Evolutionary conservation across 139 green algal species (phyloP).

Genomic region (Edaphochlamys debaryana): DNA sequence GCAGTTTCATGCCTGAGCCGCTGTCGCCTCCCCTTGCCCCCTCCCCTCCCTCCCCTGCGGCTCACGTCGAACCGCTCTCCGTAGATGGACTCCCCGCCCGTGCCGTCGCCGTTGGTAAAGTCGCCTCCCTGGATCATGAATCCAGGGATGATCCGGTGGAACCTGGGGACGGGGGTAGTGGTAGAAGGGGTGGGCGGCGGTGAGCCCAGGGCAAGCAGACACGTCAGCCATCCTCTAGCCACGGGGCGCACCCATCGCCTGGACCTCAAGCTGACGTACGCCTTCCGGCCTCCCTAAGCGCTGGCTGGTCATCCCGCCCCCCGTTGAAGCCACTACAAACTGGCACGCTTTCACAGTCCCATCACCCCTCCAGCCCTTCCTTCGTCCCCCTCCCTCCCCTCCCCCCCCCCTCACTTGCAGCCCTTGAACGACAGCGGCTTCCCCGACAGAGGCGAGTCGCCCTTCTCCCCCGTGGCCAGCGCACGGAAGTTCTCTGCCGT

Average conservation of each 20-base stretch:
- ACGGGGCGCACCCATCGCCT: not conserved
- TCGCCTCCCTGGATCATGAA: constrained; percentile 72
- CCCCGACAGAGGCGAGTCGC: constrained; percentile 71
- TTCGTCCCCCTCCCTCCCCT: not conserved
- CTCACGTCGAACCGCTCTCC: constrained; percentile 71
- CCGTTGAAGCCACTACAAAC: too few relatives aligned
- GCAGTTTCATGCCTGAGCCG: not conserved
- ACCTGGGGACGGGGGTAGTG: not conserved
- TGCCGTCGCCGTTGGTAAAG: constrained; percentile 81
- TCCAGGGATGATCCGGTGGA: constrained; percentile 60
- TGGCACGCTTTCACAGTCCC: too few relatives aligned
- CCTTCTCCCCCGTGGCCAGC: constrained; percentile 67
- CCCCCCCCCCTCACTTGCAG: not conserved
- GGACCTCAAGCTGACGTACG: too few relatives aligned
- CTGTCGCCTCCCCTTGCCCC: too few relatives aligned
- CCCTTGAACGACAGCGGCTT: constrained; percentile 50
- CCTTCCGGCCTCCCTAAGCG: too few relatives aligned
- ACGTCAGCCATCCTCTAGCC: not conserved
- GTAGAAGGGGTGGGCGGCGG: not conserved
- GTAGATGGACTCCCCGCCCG: constrained; percentile 87
- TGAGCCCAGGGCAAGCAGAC: too few relatives aligned
- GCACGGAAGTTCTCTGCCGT: constrained; percentile 88
- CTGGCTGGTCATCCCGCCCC: too few relatives aligned
- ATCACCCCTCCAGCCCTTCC: too few relatives aligned
- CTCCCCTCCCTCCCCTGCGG: not conserved